These are phyloP conservation scores for Yamadazyma insecticola DNA, from an alignment of 805 yeast species.

Conservation along the genomic window DNA sequence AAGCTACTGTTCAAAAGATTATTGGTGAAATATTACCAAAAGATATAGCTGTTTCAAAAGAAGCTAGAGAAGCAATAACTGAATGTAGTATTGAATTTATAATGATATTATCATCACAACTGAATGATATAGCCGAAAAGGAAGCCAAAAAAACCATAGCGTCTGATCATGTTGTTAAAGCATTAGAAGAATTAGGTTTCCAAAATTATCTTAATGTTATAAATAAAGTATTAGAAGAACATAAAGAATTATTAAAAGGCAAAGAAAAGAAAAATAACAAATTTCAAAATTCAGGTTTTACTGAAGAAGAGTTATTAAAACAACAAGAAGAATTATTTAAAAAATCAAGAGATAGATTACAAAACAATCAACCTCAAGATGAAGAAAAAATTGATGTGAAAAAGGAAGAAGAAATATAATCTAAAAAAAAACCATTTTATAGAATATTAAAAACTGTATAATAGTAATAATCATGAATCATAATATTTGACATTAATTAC, in stretches of 20 bases:
- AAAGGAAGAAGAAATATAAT: slow-evolving; percentile 4
- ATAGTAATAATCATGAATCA: no score
- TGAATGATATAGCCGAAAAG: slow-evolving; percentile 93
- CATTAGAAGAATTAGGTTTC: slow-evolving; percentile 83
- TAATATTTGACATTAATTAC: no score
- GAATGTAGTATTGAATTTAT: slow-evolving; percentile 96
- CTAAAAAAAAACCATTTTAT: no score
- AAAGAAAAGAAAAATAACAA: slow-evolving; percentile 90
- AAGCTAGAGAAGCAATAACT: slow-evolving; percentile 90
- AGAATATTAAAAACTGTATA: no score
- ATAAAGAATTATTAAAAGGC: slow-evolving; percentile 81
- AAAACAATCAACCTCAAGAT: slow-evolving; percentile 19
- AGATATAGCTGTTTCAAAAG: slow-evolving; percentile 86
- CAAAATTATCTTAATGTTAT: slow-evolving; percentile 78
- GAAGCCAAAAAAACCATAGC: slow-evolving; percentile 96
- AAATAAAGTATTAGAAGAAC: slow-evolving; percentile 75
- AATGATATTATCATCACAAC: slow-evolving; percentile 89
- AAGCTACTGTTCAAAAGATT: slow-evolving; percentile 94
- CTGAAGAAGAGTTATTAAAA: slow-evolving; percentile 86
- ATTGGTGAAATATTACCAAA: slow-evolving; percentile 83
- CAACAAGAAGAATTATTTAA: slow-evolving; percentile 93
- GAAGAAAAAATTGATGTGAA: slow-evolving; percentile 2
- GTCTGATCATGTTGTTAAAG: slow-evolving; percentile 90
- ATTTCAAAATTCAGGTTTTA: slow-evolving; percentile 85
- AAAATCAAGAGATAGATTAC: slow-evolving; percentile 63